A percentile compares a stretch with the other conserved stretches of the same genome.
Evolutionary conservation across 2,329 filamentous ascomycete genomes (phyloP).

Genomic region (Cladosporium sp.): DNA sequence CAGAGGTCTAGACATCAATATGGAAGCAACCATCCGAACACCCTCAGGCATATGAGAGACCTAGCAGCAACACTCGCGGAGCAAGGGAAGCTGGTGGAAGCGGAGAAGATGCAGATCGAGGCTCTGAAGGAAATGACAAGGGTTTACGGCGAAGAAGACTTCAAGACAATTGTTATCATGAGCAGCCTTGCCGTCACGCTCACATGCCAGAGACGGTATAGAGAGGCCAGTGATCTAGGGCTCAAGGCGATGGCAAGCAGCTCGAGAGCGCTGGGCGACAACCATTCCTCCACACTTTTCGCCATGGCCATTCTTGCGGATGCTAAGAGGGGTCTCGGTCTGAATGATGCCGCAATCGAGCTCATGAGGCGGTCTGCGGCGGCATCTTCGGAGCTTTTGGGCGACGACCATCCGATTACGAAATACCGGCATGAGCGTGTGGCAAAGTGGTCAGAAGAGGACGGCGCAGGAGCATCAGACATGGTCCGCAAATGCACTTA

Average conservation of each 20-base stretch:
- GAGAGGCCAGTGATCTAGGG: not conserved
- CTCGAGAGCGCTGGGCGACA: not conserved
- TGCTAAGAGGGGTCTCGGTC: not conserved
- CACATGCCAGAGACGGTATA: not conserved
- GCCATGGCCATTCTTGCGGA: not conserved
- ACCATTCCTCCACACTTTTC: not conserved
- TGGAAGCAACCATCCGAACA: not conserved
- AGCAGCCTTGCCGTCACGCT: not conserved
- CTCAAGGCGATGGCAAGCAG: not conserved
- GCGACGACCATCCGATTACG: not conserved
- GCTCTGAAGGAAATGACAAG: not conserved
- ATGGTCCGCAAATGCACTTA: no score
- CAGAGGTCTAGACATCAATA: not conserved
- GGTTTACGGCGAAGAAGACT: not conserved
- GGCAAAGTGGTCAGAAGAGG: not conserved
- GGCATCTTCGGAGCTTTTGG: not conserved
- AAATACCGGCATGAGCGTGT: not conserved
- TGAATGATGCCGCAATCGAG: not conserved
- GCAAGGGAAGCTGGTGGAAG: not conserved
- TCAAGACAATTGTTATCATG: rapidly evolving
- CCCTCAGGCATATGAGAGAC: not conserved
- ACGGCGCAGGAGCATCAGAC: no score
- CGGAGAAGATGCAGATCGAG: not conserved
- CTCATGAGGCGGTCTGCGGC: not conserved
- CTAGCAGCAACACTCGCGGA: not conserved